Base-by-base conservation (phyloP, 2,329 filamentous ascomycete species). In the Teratosphaeriaceae sp. region DNA sequence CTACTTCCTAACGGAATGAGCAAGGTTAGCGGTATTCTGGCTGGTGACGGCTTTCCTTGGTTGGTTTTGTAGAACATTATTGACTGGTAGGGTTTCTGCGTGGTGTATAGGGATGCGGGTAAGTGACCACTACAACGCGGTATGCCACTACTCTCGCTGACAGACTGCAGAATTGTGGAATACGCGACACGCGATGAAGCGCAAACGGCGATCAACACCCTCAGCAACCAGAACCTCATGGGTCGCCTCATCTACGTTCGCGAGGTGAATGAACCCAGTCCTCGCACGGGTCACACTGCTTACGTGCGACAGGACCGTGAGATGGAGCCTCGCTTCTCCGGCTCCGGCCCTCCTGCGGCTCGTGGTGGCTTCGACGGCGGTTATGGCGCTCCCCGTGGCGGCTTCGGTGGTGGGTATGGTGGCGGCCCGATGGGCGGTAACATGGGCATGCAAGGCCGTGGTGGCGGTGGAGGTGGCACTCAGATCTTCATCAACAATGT, bases 1-100 rank as follows among this genome's bases (percentile, higher is more conserved):
- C 79, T 95, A 71, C 88, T 98, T 84, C 92, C 92, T 65, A 98
- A 98, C 80, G 92, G 92, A 89, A 98, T 98, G 92, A 97, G 90
- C 87, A 98, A 98, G 90, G 90, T 97, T 89, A 88, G 87, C 88
- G 75, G 78, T 89, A 84, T 85, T 82, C 79, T 82, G 84, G 84
- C 80, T 86, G 86, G 85, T 82, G 74, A 74, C 73, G 73, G 72
- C 74, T 74, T 80, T 77, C 77, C 70, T 72, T 73, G 65, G 72
- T 43, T 37, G 33, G 39, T 45, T 66, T 84, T 87, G 80, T 81
- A 84, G 88, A 86, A 92, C 79, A 82, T 92, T 87, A 88, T 94
- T 96, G 89, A 95, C 90, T 89, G 84, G 40, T 82, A 86, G 88
- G 86, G 83, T 26, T 84, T 55, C n/a, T 86, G 83, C 86, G 83